phyloP scores from a whole-genome alignment of 2,329 filamentous ascomycete genomes.

The Colletotrichum tabaci region DNA sequence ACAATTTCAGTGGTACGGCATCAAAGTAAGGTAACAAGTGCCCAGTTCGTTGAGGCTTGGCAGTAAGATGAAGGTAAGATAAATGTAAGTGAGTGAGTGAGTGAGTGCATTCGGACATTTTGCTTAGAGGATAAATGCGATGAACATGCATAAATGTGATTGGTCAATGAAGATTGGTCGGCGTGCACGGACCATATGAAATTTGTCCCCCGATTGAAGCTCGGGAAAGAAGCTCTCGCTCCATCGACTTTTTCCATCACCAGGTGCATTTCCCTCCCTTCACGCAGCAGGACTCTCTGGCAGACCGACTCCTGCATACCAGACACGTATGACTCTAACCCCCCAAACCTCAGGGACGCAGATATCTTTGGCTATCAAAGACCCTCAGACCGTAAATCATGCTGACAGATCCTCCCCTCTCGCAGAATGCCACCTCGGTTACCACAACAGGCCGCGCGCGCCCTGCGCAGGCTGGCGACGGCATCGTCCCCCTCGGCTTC shows the following conservation, averaged over 20 bases:
- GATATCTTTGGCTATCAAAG: too few species aligned
- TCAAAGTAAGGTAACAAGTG: too few species aligned
- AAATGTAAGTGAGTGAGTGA: too few species aligned
- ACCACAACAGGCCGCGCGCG: constrained; percentile 40
- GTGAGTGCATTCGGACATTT: background rate
- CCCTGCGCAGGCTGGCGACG: constrained; percentile 40
- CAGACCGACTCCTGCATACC: constrained; percentile 19
- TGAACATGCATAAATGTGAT: constrained; percentile 19
- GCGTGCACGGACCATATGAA: constrained; percentile 38
- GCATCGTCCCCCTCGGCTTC: constrained; percentile 9
- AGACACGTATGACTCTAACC: constrained; percentile 25
- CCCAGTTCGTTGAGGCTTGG: background rate
- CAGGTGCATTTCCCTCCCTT: constrained; percentile 16
- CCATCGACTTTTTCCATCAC: constrained; percentile 39
- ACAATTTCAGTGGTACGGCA: too few species aligned
- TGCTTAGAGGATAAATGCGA: background rate
- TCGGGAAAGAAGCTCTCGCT: constrained; percentile 18
- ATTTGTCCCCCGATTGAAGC: constrained; percentile 39
- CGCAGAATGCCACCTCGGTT: constrained; percentile 41
- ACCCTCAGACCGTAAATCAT: too few species aligned
- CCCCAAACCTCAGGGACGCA: background rate
- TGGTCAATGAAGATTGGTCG: constrained; percentile 19
- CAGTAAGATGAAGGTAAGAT: too few species aligned
- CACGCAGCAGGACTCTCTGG: constrained; percentile 27
- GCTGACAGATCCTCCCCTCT: background rate